Base-by-base conservation (phyloP, 495 filamentous ascomycete genomes). In the Penicillium steckii region DNA sequence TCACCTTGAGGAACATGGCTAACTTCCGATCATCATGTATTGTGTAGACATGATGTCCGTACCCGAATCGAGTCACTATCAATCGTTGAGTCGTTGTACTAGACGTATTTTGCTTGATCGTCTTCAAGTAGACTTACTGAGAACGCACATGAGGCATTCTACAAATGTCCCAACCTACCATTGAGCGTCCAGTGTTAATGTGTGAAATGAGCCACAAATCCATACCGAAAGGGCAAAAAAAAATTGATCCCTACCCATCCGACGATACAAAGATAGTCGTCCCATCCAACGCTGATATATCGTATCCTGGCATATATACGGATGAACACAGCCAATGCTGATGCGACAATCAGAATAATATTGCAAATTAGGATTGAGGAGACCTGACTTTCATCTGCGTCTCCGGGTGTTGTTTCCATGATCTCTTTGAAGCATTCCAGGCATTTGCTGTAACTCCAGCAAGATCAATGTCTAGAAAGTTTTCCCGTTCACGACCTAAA, bases 1-100 rank as follows among this genome's bases (percentile, higher is more conserved):
- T 42, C 35, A 55, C 52, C 37, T 50, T 55, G 17, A 55, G 46
- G 29, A 55, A 55, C 52, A 50, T 55, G 5, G 3, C 18, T 27
- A 50, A 4, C 6, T 29, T 37, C 10, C 25, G 10, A 7, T 41
- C 26, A 29, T 49, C 46, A 7, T 35, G 18, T 15, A 55, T 44
- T 26, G 52, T 50, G 22, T 50, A 24, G 32, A 43, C 35, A 21
- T 55, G 52, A 23, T 37, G 38, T 6, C 52, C 52, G 22, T 50
- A 55, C 19, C 52, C 52, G 22, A 50, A 55, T 18, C 25, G 42
- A 8, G 52, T 55, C 52, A 55, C 52, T 55, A 24, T 4, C 9
- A 32, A 3, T n/a, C n/a, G n/a, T n/a, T n/a, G n/a, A n/a, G 12
- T 18, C 10, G 37, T 32, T 27, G 4, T 37, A 37, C 5, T 27